Conservation (phyloP, 176 grass and related monocot genomes). For the Hyparrhenia diplandra region DNA sequence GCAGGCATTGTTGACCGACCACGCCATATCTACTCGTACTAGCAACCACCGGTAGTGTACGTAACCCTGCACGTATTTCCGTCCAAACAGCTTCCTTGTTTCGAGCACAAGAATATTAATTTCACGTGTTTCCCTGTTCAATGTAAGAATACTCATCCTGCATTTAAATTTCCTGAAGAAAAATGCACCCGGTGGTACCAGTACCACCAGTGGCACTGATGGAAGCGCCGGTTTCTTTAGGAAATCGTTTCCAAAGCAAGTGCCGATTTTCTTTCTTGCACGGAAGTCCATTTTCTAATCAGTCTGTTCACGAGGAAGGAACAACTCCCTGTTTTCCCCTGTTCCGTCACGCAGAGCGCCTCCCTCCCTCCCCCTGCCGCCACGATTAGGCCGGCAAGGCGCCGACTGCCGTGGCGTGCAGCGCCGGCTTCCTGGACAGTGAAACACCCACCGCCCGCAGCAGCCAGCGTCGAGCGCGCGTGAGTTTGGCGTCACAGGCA, state of each 20-base stretch:
- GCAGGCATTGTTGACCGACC: not conserved
- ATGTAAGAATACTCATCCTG: too few species aligned
- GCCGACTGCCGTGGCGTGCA: constrained; percentile 5
- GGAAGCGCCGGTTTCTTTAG: not conserved
- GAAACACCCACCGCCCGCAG: not conserved
- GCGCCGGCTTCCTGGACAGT: not conserved
- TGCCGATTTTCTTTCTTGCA: not conserved
- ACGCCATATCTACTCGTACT: not conserved
- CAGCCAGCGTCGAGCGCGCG: not conserved
- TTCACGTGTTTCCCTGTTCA: not conserved
- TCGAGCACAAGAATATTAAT: not conserved
- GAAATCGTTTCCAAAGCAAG: not conserved
- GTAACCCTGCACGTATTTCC: not conserved
- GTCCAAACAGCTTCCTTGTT: not conserved
- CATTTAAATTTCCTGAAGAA: not conserved
- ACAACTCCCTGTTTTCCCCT: not conserved
- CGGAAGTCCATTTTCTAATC: not conserved
- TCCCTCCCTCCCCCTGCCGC: too few species aligned
- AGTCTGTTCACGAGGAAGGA: not conserved
- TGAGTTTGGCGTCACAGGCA: not conserved
- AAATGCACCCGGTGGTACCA: not conserved
- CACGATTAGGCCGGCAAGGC: not conserved
- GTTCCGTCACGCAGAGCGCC: not conserved
- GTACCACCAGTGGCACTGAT: not conserved
- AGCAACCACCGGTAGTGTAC: not conserved